These are phyloP conservation scores for Hanseniaspora uvarum DNA, from an alignment of 1,139 yeast species.

Conservation along the genomic window DNA sequence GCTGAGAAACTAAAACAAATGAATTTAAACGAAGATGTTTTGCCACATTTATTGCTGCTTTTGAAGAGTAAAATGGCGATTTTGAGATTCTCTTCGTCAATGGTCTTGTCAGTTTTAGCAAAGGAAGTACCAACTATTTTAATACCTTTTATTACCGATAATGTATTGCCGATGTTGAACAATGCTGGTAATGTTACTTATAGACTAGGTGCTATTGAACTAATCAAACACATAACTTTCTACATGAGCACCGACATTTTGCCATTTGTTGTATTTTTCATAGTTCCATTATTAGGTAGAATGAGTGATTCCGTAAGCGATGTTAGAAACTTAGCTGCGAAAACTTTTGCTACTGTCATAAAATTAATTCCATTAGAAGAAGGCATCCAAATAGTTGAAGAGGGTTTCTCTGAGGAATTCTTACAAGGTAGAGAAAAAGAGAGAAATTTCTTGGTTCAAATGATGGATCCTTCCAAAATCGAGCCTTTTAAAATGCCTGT, in stretches of 20 bases:
- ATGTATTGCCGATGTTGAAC: constrained; percentile 67
- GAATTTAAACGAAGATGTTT: constrained; percentile 37
- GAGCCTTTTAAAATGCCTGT: constrained; percentile 83
- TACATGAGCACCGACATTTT: constrained; percentile 82
- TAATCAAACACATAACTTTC: constrained; percentile 71
- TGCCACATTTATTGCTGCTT: constrained; percentile 49
- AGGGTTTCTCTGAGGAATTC: constrained; percentile 76
- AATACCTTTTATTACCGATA: constrained; percentile 69
- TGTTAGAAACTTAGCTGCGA: constrained; percentile 82
- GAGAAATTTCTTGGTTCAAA: constrained; percentile 87
- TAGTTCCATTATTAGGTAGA: constrained; percentile 92
- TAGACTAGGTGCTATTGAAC: constrained; percentile 91
- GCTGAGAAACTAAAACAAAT: constrained; percentile 40
- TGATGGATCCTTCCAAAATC: constrained; percentile 96
- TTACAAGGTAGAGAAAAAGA: constrained; percentile 86
- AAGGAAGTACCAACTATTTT: constrained; percentile 62
- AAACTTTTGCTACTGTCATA: constrained; percentile 92
- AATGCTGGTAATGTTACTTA: constrained; percentile 67
- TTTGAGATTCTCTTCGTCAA: constrained; percentile 80
- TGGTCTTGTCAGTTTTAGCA: constrained; percentile 76
- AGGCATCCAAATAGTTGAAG: constrained; percentile 84
- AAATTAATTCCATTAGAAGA: constrained; percentile 94
- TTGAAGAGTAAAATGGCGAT: constrained; percentile 65
- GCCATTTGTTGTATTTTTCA: constrained; percentile 89
- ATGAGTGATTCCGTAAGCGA: constrained; percentile 94